phyloP scores from a whole-genome alignment of 2,329 filamentous ascomycete genomes.

The Biscogniauxia sp. region DNA sequence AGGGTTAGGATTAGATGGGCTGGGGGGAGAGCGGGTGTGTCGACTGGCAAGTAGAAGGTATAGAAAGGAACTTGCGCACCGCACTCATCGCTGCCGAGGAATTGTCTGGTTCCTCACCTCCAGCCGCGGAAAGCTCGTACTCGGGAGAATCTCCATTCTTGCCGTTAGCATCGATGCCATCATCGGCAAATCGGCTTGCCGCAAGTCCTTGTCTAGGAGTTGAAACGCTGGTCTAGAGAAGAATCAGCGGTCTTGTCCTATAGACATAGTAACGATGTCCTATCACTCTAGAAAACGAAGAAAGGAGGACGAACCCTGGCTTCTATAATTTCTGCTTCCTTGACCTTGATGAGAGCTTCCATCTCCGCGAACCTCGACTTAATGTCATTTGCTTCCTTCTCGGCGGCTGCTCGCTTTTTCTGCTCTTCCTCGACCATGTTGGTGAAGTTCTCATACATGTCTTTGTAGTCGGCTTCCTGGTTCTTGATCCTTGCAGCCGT shows the following conservation, averaged over 20 bases:
- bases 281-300: constrained; percentile 1
- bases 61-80: constrained; percentile 56
- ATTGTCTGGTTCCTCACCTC: constrained; percentile 62
- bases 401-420: constrained; percentile 32
- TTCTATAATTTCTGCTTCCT: constrained; percentile 62
- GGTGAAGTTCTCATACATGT: constrained; percentile 62
- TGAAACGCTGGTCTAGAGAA: constrained; percentile 44
- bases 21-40: constrained; percentile 22
- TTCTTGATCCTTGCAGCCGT: constrained; percentile 53
- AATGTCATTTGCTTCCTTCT: constrained; percentile 32
- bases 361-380: constrained; percentile 35
- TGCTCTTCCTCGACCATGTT: constrained; percentile 58
- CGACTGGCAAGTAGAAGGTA: constrained; percentile 31
- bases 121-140: constrained; percentile 38
- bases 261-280: not conserved
- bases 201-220: constrained; percentile 48
- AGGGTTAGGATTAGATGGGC: not conserved
- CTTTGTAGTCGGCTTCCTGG: constrained; percentile 58
- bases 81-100: constrained; percentile 65
- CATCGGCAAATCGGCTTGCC: constrained; percentile 52
- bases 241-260: constrained; percentile 5
- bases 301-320: constrained; percentile 45
- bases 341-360: constrained; percentile 47
- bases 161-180: constrained; percentile 34
- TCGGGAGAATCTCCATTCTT: constrained; percentile 33